phyloP scores from a whole-genome alignment of 371 early-diverging fungal genomes.

The Rhizomucor miehei region DNA sequence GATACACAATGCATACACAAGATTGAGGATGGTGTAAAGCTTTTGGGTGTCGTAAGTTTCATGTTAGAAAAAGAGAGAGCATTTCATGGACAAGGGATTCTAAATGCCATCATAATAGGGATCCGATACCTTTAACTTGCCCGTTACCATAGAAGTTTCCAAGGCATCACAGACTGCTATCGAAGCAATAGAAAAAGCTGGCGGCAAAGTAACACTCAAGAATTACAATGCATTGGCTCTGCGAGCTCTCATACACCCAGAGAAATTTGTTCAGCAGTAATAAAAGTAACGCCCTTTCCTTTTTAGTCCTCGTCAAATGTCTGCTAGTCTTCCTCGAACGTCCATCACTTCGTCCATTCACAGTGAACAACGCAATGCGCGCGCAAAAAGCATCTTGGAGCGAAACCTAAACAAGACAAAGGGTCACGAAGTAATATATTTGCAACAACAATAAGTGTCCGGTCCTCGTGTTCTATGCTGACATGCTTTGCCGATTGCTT shows the following conservation, averaged over 20 bases:
- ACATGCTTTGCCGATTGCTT: not conserved
- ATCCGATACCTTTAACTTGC: constrained; percentile 59
- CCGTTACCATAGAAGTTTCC: constrained; percentile 83
- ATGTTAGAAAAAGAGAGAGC: not conserved
- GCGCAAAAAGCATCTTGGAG: constrained; percentile 52
- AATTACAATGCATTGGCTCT: constrained; percentile 80
- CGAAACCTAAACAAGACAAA: constrained; percentile 64
- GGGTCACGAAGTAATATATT: constrained; percentile 48
- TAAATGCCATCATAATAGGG: constrained; percentile 41
- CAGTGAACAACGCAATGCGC: constrained; percentile 28
- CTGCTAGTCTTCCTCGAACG: constrained; percentile 9
- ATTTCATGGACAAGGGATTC: too few species aligned
- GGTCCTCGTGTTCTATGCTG: not conserved
- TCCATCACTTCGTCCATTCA: constrained; percentile 37
- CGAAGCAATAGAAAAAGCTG: constrained; percentile 76
- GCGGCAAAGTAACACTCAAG: constrained; percentile 81
- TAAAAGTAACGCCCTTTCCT: too few species aligned
- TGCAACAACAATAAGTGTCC: not conserved
- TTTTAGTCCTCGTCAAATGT: constrained; percentile 2
- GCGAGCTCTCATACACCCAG: constrained; percentile 75
- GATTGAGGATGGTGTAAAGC: constrained; percentile 84
- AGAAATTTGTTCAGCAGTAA: constrained; percentile 38
- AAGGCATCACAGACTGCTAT: constrained; percentile 83
- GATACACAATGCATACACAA: constrained; percentile 74
- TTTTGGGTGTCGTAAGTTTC: constrained; percentile 74